phyloP scores from a whole-genome alignment of 2,329 filamentous ascomycete genomes.

The Calcarisporium arbuscula region DNA sequence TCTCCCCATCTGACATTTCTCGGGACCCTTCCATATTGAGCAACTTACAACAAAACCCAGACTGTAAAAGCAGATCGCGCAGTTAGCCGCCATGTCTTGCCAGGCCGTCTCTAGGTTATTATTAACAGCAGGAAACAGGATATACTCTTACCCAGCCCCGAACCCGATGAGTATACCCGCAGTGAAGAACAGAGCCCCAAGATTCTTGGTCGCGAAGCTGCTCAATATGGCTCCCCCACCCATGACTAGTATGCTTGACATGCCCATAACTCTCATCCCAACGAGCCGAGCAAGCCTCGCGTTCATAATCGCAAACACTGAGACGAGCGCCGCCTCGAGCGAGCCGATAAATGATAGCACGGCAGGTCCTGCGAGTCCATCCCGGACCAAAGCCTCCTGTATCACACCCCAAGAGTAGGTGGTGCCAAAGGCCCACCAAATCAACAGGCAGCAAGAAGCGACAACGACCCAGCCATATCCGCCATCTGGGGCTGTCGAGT shows the following conservation, averaged over 20 bases:
- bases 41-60: conserved; percentile 31
- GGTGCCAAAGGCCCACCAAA: conserved; percentile 52
- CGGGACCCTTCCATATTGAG: too few species aligned
- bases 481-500: conserved; percentile 43
- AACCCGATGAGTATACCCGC: conserved; percentile 24
- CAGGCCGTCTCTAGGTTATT: neutral
- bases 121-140: too few species aligned
- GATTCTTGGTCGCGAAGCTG: conserved; percentile 27
- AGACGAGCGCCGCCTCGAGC: conserved; percentile 42
- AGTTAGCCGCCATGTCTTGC: neutral
- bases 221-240: conserved; percentile 41
- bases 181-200: conserved; percentile 28
- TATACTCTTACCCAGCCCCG: conserved; percentile 22
- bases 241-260: conserved; percentile 45
- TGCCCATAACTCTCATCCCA: conserved; percentile 38
- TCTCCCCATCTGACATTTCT: too few species aligned
- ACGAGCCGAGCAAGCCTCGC: conserved; percentile 43
- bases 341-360: conserved; percentile 55
- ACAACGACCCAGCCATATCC: conserved; percentile 54
- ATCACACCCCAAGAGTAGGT: conserved; percentile 56
- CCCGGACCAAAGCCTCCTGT: conserved; percentile 48
- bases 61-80: conserved; percentile 9
- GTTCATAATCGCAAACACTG: conserved; percentile 45
- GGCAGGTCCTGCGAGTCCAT: conserved; percentile 39
- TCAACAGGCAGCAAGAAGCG: conserved; percentile 39